These are phyloP conservation scores for Epicoccum sorghinum DNA, from an alignment of 2,329 filamentous ascomycete species.

Conservation along the genomic window DNA sequence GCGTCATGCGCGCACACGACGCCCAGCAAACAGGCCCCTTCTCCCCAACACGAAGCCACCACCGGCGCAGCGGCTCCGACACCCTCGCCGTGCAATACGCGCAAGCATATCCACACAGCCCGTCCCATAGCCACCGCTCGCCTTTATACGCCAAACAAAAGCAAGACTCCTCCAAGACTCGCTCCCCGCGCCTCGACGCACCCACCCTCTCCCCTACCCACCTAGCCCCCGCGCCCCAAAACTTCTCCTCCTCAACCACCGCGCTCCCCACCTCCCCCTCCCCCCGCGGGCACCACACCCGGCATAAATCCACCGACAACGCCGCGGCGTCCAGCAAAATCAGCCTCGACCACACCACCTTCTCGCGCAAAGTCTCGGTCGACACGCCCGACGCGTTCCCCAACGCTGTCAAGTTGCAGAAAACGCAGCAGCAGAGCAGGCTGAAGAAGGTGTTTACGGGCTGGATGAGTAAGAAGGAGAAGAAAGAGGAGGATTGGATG, in stretches of 20 bases:
- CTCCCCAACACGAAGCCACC: constrained; percentile 33
- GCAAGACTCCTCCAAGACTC: constrained; percentile 17
- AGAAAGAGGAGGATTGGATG: constrained; percentile 50
- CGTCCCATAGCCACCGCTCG: constrained; percentile 17
- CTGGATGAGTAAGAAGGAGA: constrained; percentile 47
- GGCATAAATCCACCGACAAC: constrained; percentile 22
- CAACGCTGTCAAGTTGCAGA: constrained; percentile 26
- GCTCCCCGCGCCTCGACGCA: constrained; percentile 6
- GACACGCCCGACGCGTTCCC: constrained; percentile 25
- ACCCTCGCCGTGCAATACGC: constrained; percentile 32
- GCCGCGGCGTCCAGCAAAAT: constrained; percentile 29
- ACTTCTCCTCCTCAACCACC: no score
- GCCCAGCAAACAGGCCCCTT: constrained; percentile 33
- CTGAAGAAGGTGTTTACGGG: constrained; percentile 44
- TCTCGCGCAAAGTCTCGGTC: constrained; percentile 42
- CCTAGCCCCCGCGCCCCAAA: no score
- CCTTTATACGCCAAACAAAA: constrained; percentile 25
- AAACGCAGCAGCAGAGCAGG: constrained; percentile 40
- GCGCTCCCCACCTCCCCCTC: no score
- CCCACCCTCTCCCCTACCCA: no score
- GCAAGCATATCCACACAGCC: constrained; percentile 21
- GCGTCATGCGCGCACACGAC: constrained; percentile 44
- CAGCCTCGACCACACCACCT: constrained; percentile 38
- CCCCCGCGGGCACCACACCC: constrained; percentile 11
- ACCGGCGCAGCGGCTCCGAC: constrained; percentile 41